Evolutionary conservation across 2,329 filamentous ascomycete species (phyloP).

Genomic region (Colletotrichum somersetense): DNA sequence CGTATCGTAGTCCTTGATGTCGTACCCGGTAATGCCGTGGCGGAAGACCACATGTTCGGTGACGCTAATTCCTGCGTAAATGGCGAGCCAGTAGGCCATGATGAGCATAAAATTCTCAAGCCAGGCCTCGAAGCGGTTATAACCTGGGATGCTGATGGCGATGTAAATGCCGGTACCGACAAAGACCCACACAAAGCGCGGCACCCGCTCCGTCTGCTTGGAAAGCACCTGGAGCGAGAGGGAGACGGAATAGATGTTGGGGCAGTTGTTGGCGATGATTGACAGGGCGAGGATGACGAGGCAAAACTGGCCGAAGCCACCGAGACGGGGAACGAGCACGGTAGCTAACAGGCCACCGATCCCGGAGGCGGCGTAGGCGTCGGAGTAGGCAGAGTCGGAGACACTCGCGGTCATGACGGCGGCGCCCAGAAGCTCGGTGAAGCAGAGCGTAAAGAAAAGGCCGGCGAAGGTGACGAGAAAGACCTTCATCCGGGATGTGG

Average conservation of each 20-base stretch:
- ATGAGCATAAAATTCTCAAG: conserved; percentile 79
- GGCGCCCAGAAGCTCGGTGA: conserved; percentile 80
- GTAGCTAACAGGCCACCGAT: conserved; percentile 77
- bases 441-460: conserved; percentile 77
- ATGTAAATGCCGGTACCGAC: conserved; percentile 73
- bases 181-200: conserved; percentile 76
- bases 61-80: conserved; percentile 76
- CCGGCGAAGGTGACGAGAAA: conserved; percentile 79
- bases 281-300: conserved; percentile 74
- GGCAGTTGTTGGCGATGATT: conserved; percentile 78
- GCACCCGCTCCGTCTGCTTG: conserved; percentile 69
- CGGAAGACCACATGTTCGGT: conserved; percentile 78
- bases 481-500: conserved; percentile 69
- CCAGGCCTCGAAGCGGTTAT: conserved; percentile 72
- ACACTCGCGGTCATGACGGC: conserved; percentile 73
- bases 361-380: conserved; percentile 55
- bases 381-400: conserved; percentile 64
- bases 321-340: conserved; percentile 72
- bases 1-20: conserved; percentile 69
- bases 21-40: conserved; percentile 71
- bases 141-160: conserved; percentile 78
- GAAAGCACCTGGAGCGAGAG: conserved; percentile 76
- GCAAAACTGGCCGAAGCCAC: conserved; percentile 80
- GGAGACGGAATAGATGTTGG: conserved; percentile 78
- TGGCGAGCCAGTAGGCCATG: conserved; percentile 80